Percentiles rank a stretch among this genome's conserved stretches.
Evolutionary conservation across 2,329 filamentous ascomycete species (phyloP).

Genomic region (Sordariomycetes sp.): DNA sequence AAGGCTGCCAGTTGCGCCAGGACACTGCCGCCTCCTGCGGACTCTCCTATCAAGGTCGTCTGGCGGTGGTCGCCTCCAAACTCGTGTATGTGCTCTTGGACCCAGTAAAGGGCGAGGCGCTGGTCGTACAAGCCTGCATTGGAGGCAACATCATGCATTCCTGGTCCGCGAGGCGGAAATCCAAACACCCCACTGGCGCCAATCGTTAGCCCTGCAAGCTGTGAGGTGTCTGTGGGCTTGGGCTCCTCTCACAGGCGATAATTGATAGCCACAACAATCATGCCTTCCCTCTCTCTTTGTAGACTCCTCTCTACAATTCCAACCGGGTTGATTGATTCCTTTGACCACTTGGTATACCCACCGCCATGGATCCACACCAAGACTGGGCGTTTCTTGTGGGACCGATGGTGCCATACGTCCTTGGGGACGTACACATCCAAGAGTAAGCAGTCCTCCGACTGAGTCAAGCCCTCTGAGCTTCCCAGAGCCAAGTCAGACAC

Average conservation of each 20-base stretch:
- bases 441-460: slow-evolving; percentile 26
- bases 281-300: slow-evolving; percentile 12
- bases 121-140: slow-evolving; percentile 43
- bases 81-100: slow-evolving; percentile 36
- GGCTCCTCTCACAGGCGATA: too few species aligned
- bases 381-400: slow-evolving; percentile 21
- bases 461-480: slow-evolving; percentile 1
- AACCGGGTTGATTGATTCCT: slow-evolving; percentile 22
- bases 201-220: slow-evolving; percentile 19
- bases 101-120: slow-evolving; percentile 35
- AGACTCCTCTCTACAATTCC: slow-evolving; percentile 21
- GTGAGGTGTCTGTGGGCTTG: too few species aligned
- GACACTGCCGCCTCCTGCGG: slow-evolving; percentile 38
- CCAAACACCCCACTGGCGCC: slow-evolving; percentile 24
- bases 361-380: slow-evolving; percentile 37
- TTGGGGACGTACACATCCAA: slow-evolving; percentile 18
- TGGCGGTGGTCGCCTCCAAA: slow-evolving; percentile 35
- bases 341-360: slow-evolving; percentile 26
- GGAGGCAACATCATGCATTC: slow-evolving; percentile 22
- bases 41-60: slow-evolving; percentile 43
- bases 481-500: neutral
- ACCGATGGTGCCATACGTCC: slow-evolving; percentile 16
- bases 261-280: too few species aligned
- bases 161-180: slow-evolving; percentile 30
- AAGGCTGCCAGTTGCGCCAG: slow-evolving; percentile 36